Evolutionary conservation across 352 stramenopile genomes (phyloP).

Genomic region (Pythium volutum): DNA sequence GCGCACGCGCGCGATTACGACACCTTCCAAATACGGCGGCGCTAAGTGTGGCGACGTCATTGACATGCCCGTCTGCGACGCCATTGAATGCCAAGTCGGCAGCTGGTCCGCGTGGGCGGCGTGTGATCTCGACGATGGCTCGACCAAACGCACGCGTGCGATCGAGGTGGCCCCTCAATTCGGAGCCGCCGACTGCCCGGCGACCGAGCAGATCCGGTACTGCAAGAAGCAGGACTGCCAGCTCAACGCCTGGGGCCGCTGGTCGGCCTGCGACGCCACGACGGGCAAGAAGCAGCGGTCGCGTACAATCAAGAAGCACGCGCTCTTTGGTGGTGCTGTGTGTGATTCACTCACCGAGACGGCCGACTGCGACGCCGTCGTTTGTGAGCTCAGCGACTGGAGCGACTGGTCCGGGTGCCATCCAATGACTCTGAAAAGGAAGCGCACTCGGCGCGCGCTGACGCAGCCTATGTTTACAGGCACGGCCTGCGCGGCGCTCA

Average conservation of each 20-base stretch:
- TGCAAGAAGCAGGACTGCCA: conserved; percentile 44
- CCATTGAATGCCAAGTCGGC: conserved; percentile 35
- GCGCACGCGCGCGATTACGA: conserved; percentile 28
- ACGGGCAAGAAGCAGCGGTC: conserved; percentile 30
- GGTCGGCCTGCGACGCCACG: conserved; percentile 26
- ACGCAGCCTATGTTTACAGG: conserved; percentile 37
- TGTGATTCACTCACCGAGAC: conserved; percentile 43
- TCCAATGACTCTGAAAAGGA: conserved; percentile 28
- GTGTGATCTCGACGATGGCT: conserved; percentile 32
- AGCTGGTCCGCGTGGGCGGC: conserved; percentile 30
- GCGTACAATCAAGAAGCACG: conserved; percentile 39
- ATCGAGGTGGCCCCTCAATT: conserved; percentile 37
- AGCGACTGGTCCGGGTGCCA: conserved; percentile 48
- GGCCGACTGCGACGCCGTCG: conserved; percentile 33
- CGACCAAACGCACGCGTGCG: conserved; percentile 27
- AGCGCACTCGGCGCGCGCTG: conserved; percentile 35
- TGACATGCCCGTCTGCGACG: conserved; percentile 28
- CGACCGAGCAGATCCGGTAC: conserved; percentile 23
- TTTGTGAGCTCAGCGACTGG: conserved; percentile 50
- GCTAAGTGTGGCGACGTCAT: conserved; percentile 23
- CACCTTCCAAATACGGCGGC: conserved; percentile 28
- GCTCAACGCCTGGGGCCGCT: conserved; percentile 32
- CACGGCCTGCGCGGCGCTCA: conserved; percentile 22
- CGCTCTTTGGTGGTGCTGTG: conserved; percentile 29
- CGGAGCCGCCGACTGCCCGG: conserved; percentile 24